Conservation (phyloP, 2,329 filamentous ascomycete genomes). For the Herpotrichia juniperi region DNA sequence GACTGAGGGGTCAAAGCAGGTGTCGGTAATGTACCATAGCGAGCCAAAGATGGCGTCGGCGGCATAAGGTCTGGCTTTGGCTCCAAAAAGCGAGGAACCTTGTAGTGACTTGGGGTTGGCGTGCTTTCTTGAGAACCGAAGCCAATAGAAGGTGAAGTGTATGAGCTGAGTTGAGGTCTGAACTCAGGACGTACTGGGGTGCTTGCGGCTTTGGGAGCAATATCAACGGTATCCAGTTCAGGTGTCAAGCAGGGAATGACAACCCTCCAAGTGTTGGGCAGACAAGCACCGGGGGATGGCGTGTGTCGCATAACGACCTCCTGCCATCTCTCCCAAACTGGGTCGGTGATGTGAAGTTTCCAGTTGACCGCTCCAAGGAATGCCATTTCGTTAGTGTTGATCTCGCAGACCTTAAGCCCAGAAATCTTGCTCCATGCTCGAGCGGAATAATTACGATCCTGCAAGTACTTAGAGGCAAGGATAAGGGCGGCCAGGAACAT, state of each 20-base stretch:
- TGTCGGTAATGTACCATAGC: slow-evolving; percentile 64
- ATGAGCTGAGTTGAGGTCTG: slow-evolving; percentile 29
- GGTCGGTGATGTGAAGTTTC: slow-evolving; percentile 91
- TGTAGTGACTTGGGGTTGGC: slow-evolving; percentile 48
- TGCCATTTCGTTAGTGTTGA: slow-evolving; percentile 94
- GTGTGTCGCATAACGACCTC: slow-evolving; percentile 88
- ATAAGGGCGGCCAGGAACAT: slow-evolving; percentile 98
- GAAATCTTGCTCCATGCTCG: slow-evolving; percentile 99
- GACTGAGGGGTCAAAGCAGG: slow-evolving; percentile 66
- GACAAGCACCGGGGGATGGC: slow-evolving; percentile 56
- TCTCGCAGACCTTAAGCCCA: slow-evolving; percentile 88
- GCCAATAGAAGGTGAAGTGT: slow-evolving; percentile 28
- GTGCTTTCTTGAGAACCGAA: slow-evolving; percentile 50
- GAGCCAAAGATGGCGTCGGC: slow-evolving; percentile 61
- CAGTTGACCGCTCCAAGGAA: slow-evolving; percentile 91
- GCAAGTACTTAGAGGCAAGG: slow-evolving; percentile 94
- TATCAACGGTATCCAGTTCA: slow-evolving; percentile 58
- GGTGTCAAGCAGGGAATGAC: slow-evolving; percentile 64
- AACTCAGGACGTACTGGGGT: slow-evolving; percentile 31
- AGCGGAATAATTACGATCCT: slow-evolving; percentile 97
- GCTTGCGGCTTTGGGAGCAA: slow-evolving; percentile 40
- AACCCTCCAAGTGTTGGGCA: slow-evolving; percentile 51
- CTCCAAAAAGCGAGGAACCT: slow-evolving; percentile 57
- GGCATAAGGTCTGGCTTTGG: slow-evolving; percentile 56
- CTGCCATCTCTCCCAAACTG: slow-evolving; percentile 90